Evolutionary conservation across 768 basidiomycete genomes (phyloP).

Genomic region (Leucosporidium scottii): DNA sequence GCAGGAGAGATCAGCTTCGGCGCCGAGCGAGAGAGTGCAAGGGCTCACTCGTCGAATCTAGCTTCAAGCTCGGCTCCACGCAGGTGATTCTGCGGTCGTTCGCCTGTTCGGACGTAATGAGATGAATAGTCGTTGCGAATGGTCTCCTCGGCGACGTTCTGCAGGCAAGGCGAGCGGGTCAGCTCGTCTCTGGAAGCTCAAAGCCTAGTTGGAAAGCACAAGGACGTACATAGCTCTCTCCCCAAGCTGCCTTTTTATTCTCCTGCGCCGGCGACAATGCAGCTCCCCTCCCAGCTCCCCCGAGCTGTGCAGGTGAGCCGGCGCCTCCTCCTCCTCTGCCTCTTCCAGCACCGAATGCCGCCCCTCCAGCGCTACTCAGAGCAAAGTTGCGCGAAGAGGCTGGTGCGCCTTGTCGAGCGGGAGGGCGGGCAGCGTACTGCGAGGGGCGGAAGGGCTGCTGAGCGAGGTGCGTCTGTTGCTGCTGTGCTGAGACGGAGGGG

Average conservation of each 20-base stretch:
- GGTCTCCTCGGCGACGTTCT: slow-evolving; percentile 89
- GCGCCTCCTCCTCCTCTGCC: neutral
- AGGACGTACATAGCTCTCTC: slow-evolving; percentile 13
- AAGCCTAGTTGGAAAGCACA: rapidly evolving
- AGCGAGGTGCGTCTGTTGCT: too few relatives aligned
- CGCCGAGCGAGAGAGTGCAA: slow-evolving; percentile 7
- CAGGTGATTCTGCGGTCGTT: slow-evolving; percentile 91
- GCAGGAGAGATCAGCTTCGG: neutral
- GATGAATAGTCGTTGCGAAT: slow-evolving; percentile 92
- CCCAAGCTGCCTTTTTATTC: slow-evolving; percentile 16
- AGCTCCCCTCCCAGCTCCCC: neutral
- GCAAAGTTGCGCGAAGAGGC: slow-evolving; percentile 24
- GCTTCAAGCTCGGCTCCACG: slow-evolving; percentile 78
- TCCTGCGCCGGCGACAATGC: slow-evolving; percentile 5
- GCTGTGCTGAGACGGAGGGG: too few relatives aligned
- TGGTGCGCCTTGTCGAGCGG: slow-evolving; percentile 8
- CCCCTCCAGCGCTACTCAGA: slow-evolving; percentile 9
- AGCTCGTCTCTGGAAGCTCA: neutral
- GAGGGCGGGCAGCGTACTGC: neutral
- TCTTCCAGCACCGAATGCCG: neutral
- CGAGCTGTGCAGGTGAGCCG: neutral
- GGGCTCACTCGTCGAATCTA: slow-evolving; percentile 86
- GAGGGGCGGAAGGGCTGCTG: too few relatives aligned
- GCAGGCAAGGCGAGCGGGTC: neutral
- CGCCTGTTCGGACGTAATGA: slow-evolving; percentile 80